Evolutionary conservation across 73 alveolate genomes (phyloP).

Genomic region (Halteria grandinella): DNA sequence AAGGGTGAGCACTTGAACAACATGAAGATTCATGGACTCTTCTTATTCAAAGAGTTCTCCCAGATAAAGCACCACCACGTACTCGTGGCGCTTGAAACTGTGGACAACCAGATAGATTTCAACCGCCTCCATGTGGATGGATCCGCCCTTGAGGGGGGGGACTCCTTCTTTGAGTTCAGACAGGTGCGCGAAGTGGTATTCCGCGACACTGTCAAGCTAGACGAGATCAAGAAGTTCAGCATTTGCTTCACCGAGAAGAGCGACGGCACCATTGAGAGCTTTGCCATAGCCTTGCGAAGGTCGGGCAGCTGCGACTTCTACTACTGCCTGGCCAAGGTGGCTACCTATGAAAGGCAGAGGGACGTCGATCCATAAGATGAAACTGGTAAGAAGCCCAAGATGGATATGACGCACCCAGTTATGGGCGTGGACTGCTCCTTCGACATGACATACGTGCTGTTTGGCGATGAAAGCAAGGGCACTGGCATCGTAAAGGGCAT

Average conservation of each 20-base stretch:
- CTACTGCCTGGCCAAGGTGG: too few species aligned
- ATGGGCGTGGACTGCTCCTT: background rate
- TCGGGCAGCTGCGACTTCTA: constrained; percentile 12
- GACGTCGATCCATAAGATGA: constrained; percentile 2
- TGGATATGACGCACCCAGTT: background rate
- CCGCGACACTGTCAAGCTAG: constrained; percentile 22
- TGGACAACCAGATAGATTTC: constrained; percentile 24
- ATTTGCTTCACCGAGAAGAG: background rate
- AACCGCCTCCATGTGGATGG: background rate
- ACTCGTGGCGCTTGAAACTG: constrained; percentile 16
- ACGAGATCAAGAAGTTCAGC: constrained; percentile 5
- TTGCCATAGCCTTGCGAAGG: constrained; percentile 10
- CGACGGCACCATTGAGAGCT: background rate
- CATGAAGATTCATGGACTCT: constrained; percentile 31
- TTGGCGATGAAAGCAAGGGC: background rate
- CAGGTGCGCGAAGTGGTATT: constrained; percentile 27
- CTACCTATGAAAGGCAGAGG: background rate
- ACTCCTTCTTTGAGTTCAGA: background rate
- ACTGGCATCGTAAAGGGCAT: too few species aligned
- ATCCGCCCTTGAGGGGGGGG: constrained; percentile 11
- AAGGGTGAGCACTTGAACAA: background rate
- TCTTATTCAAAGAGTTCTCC: background rate
- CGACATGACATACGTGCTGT: background rate
- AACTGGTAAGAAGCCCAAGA: background rate
- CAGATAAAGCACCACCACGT: background rate